Percentiles rank a stretch among this genome's conserved stretches.
Evolutionary conservation across 1,284 basidiomycete genomes (phyloP).

Genomic region (Puccinia hordei): DNA sequence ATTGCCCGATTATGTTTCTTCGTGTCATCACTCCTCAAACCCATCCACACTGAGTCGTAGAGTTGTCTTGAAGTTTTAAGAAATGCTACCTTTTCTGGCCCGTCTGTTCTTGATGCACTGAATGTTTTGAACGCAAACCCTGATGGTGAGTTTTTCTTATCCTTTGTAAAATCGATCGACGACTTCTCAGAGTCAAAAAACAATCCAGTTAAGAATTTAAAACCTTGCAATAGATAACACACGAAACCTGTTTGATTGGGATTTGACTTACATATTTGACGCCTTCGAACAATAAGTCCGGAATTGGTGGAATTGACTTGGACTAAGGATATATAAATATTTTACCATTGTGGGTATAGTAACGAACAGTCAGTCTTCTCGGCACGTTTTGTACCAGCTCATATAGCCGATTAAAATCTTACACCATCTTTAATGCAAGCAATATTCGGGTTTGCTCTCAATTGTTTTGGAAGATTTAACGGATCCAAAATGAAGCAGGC

Average conservation of each 20-base stretch:
- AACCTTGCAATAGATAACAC: not conserved
- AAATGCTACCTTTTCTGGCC: not conserved
- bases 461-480: not conserved
- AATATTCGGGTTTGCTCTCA: constrained; percentile 5
- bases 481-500: constrained; percentile 21
- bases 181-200: constrained; percentile 4
- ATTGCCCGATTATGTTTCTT: constrained; percentile 5
- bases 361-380: not conserved
- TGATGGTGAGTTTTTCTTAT: not conserved
- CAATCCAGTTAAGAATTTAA: not conserved
- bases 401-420: not conserved
- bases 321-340: constrained; percentile 5
- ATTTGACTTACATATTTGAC: constrained; percentile 25
- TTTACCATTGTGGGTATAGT: not conserved
- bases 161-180: constrained; percentile 8
- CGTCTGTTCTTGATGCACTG: not conserved
- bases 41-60: constrained; percentile 28
- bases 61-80: constrained; percentile 13
- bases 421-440: constrained; percentile 20
- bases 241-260: not conserved
- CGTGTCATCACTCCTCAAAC: constrained; percentile 6
- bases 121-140: constrained; percentile 1
- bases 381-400: too few species aligned
- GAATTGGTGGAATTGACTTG: constrained; percentile 3
- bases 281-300: constrained; percentile 14